Conservation (phyloP, 164 flowering plant genomes). For the Vitis vinifera region DNA sequence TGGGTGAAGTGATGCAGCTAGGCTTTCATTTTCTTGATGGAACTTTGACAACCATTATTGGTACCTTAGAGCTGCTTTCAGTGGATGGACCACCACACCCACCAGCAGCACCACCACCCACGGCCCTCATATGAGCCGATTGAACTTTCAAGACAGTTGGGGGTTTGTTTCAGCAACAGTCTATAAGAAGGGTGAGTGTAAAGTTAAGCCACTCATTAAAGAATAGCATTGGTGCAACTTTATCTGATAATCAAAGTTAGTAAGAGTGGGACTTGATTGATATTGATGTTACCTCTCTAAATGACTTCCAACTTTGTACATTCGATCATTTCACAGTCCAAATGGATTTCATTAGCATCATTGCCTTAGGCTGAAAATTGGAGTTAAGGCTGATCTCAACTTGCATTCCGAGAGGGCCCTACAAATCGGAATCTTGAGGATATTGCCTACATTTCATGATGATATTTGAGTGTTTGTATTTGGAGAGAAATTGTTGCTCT, state of each 20-base stretch:
- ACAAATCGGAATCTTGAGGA: slow-evolving; percentile 22
- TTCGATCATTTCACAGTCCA: not conserved
- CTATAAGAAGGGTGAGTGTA: not conserved
- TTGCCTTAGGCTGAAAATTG: not conserved
- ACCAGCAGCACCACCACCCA: too few species aligned
- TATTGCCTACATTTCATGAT: slow-evolving; percentile 15
- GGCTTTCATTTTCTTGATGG: slow-evolving; percentile 7
- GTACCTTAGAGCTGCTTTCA: not conserved
- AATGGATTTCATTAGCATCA: slow-evolving; percentile 1
- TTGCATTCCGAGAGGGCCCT: slow-evolving; percentile 11
- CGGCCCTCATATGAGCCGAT: too few species aligned
- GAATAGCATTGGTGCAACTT: slow-evolving; percentile 6
- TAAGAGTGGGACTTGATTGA: not conserved
- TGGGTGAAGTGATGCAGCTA: not conserved
- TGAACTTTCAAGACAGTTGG: too few species aligned
- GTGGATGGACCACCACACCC: slow-evolving; percentile 18
- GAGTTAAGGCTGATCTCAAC: slow-evolving; percentile 4
- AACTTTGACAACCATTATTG: slow-evolving; percentile 18
- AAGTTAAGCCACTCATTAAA: slow-evolving; percentile 14
- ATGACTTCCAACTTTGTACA: slow-evolving; percentile 4
- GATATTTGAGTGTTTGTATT: slow-evolving; percentile 8
- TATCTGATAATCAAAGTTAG: not conserved
- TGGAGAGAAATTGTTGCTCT: not conserved
- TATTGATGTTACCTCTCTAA: too few species aligned
- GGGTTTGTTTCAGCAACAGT: too few species aligned